A percentile compares a stretch with the other conserved stretches of the same genome.
Conservation (phyloP, 169 alveolate species). For the Eimeria tenella region DNA sequence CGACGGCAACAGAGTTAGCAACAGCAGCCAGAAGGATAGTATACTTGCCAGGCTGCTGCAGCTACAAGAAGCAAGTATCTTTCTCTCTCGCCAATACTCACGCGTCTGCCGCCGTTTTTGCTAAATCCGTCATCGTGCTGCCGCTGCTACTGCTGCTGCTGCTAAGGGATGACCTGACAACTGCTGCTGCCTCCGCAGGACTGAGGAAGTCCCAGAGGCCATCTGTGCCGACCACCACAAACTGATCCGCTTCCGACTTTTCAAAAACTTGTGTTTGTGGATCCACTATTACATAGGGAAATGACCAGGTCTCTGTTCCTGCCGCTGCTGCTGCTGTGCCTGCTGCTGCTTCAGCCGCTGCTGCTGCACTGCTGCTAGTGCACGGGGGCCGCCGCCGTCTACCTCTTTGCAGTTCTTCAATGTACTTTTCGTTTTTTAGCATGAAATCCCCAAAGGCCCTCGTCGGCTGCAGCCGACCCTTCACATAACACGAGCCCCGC, state of each 20-base stretch:
- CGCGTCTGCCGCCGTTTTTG: slow-evolving; percentile 26
- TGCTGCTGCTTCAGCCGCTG: slow-evolving; percentile 41
- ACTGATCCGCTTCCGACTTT: slow-evolving; percentile 79
- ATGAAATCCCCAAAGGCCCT: slow-evolving; percentile 86
- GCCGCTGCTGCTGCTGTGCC: not conserved
- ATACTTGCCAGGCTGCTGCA: slow-evolving; percentile 16
- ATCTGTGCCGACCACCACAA: slow-evolving; percentile 82
- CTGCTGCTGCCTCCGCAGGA: slow-evolving; percentile 76
- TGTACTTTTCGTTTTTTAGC: slow-evolving; percentile 79
- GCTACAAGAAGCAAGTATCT: not conserved
- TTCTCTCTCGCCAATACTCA: not conserved
- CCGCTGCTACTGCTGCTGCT: slow-evolving; percentile 38
- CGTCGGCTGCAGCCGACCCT: slow-evolving; percentile 87
- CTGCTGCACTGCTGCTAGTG: slow-evolving; percentile 66
- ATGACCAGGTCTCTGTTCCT: slow-evolving; percentile 75
- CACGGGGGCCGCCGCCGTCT: slow-evolving; percentile 49
- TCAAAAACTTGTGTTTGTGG: slow-evolving; percentile 80
- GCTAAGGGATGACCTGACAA: slow-evolving; percentile 41
- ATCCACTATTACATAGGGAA: slow-evolving; percentile 82
- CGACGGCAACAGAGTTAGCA: not conserved
- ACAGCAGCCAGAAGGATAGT: not conserved
- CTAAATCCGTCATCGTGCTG: slow-evolving; percentile 5
- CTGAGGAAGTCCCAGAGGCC: slow-evolving; percentile 85
- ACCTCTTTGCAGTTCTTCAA: slow-evolving; percentile 69
- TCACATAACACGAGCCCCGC: slow-evolving; percentile 81